Conservation (phyloP, 2,329 filamentous ascomycete genomes). For the Acrocalymma vagum region DNA sequence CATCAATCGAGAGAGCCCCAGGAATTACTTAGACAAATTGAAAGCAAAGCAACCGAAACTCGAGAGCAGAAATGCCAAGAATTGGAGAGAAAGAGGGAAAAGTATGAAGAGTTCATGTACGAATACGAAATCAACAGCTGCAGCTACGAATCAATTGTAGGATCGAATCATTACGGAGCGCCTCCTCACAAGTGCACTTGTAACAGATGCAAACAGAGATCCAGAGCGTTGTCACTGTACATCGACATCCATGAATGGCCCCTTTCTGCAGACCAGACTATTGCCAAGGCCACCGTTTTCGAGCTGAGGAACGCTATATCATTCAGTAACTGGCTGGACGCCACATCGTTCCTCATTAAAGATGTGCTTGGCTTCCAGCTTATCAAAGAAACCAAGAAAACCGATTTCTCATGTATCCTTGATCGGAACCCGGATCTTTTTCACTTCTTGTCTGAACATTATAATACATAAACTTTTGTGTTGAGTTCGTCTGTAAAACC, state of each 20-base stretch:
- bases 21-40: slow-evolving; percentile 47
- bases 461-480: slow-evolving; percentile 29
- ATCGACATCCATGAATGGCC: slow-evolving; percentile 63
- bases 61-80: slow-evolving; percentile 31
- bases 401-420: slow-evolving; percentile 19
- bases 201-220: too few relatives aligned
- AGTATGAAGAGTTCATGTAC: slow-evolving; percentile 22
- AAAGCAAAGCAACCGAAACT: slow-evolving; percentile 41
- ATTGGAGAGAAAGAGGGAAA: slow-evolving; percentile 13
- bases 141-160: slow-evolving; percentile 9
- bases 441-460: slow-evolving; percentile 2
- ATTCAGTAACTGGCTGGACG: slow-evolving; percentile 58
- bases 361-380: slow-evolving; percentile 43
- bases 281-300: slow-evolving; percentile 57
- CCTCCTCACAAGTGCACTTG: too few relatives aligned
- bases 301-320: slow-evolving; percentile 54
- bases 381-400: background rate
- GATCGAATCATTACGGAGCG: too few relatives aligned
- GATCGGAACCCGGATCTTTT: slow-evolving; percentile 15
- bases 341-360: slow-evolving; percentile 50
- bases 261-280: slow-evolving; percentile 42
- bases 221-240: too few relatives aligned
- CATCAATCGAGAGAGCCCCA: slow-evolving; percentile 55
- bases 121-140: slow-evolving; percentile 17
- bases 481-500: slow-evolving; percentile 50